These are phyloP conservation scores for Russula griseocarnosa DNA, from an alignment of 768 basidiomycete species.

Conservation along the genomic window DNA sequence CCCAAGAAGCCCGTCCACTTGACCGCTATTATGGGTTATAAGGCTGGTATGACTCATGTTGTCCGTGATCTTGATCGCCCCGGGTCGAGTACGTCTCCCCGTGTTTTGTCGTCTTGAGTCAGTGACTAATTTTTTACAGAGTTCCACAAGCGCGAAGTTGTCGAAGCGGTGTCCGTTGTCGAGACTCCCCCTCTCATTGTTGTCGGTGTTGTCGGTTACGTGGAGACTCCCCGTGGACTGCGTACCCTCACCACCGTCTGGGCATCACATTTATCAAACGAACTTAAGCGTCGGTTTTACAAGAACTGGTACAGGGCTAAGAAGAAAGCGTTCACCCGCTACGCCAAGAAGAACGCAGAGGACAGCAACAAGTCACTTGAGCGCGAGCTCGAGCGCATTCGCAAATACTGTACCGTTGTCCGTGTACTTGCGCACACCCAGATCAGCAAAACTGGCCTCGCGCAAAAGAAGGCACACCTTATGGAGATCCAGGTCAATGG, in stretches of 20 bases:
- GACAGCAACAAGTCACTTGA: conserved; percentile 86
- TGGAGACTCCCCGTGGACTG: conserved; percentile 98
- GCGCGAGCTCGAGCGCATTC: conserved; percentile 97
- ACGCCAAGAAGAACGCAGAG: conserved; percentile 98
- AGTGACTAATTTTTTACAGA: conserved; percentile 47
- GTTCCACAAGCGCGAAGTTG: conserved; percentile 99
- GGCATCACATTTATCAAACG: conserved; percentile 97
- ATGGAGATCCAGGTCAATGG: conserved; percentile 99
- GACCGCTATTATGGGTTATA: conserved; percentile 98
- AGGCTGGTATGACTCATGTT: conserved; percentile 99
- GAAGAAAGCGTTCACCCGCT: conserved; percentile 99
- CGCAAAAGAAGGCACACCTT: conserved; percentile 98
- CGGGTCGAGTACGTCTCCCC: conserved; percentile 80
- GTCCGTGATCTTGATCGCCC: conserved; percentile 99
- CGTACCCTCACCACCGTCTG: conserved; percentile 98
- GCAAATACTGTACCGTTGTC: conserved; percentile 99
- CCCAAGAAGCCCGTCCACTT: conserved; percentile 98
- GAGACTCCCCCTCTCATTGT: conserved; percentile 97
- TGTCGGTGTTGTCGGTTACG: conserved; percentile 98
- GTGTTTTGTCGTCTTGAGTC: neutral
- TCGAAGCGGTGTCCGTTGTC: conserved; percentile 93
- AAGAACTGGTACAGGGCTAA: conserved; percentile 99
- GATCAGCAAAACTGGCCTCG: conserved; percentile 94
- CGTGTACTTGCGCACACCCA: conserved; percentile 99
- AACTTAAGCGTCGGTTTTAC: conserved; percentile 99